These are phyloP conservation scores for Apiospora aurea DNA, from an alignment of 2,329 filamentous ascomycete genomes.

Conservation along the genomic window DNA sequence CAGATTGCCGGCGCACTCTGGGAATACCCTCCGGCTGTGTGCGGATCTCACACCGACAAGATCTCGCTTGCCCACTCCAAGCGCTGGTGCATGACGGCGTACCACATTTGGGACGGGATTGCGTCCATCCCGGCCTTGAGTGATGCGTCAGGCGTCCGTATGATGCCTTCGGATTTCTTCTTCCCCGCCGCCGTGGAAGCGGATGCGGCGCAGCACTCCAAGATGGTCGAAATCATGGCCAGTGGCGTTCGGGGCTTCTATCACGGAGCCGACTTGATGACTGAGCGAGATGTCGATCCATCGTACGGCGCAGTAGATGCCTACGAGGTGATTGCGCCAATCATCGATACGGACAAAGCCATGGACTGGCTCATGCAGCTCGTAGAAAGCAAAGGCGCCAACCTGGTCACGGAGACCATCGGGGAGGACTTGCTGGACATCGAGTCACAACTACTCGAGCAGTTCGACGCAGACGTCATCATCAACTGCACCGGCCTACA, in stretches of 20 bases:
- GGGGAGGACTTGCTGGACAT: constrained; percentile 44
- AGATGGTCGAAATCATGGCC: constrained; percentile 49
- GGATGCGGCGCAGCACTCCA: constrained; percentile 42
- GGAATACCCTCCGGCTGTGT: constrained; percentile 54
- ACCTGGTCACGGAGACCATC: constrained; percentile 47
- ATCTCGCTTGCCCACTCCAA: constrained; percentile 49
- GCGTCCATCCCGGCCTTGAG: constrained; percentile 43
- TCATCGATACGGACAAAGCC: constrained; percentile 54
- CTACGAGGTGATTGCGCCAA: constrained; percentile 51
- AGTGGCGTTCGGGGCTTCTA: constrained; percentile 46
- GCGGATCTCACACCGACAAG: constrained; percentile 50
- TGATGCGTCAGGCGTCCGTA: constrained; percentile 45
- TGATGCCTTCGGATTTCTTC: constrained; percentile 49
- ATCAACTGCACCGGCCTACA: constrained; percentile 52
- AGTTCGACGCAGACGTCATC: constrained; percentile 50
- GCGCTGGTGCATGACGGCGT: constrained; percentile 50
- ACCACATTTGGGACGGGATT: constrained; percentile 49
- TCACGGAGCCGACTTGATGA: constrained; percentile 43
- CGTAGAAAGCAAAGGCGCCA: constrained; percentile 50
- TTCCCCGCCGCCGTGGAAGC: constrained; percentile 45
- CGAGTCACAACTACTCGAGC: constrained; percentile 42
- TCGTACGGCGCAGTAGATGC: constrained; percentile 49
- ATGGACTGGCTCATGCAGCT: constrained; percentile 51
- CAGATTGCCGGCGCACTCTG: constrained; percentile 56
- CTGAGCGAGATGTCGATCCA: constrained; percentile 44